These are phyloP conservation scores for Pythium chondricola DNA, from an alignment of 352 stramenopile genomes.

Conservation along the genomic window DNA sequence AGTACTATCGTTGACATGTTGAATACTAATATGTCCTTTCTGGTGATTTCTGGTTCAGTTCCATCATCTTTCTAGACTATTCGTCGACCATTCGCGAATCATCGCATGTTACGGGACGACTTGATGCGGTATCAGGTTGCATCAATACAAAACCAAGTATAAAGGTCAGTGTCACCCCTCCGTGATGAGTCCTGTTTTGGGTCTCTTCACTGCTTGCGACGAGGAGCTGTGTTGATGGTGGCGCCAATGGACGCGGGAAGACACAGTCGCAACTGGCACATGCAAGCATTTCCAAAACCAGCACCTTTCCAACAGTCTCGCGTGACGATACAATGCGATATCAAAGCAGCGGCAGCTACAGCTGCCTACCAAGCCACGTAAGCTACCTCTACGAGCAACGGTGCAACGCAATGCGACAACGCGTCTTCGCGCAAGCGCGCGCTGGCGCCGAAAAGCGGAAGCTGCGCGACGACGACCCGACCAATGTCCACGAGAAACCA, in stretches of 20 bases:
- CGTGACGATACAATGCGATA: not conserved
- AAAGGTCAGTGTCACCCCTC: slow-evolving; percentile 5
- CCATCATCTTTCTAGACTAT: slow-evolving; percentile 20
- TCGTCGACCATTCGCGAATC: slow-evolving; percentile 13
- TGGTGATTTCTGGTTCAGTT: no score
- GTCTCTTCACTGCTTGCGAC: not conserved
- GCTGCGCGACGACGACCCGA: slow-evolving; percentile 19
- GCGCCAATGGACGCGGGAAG: no score
- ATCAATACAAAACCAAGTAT: slow-evolving; percentile 8
- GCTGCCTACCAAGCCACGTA: not conserved
- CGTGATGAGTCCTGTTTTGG: slow-evolving; percentile 4
- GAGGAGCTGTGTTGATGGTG: not conserved
- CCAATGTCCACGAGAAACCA: not conserved
- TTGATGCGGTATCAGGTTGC: not conserved
- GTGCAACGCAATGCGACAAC: slow-evolving; percentile 33
- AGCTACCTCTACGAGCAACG: slow-evolving; percentile 20
- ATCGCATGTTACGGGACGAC: not conserved
- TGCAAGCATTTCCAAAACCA: no score
- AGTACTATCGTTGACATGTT: no score
- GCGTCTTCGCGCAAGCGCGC: slow-evolving; percentile 36
- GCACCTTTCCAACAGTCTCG: no score
- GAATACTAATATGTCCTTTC: no score
- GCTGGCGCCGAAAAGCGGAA: slow-evolving; percentile 35
- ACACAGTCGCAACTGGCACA: no score
- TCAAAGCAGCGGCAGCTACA: not conserved